Evolutionary conservation across 2,329 filamentous ascomycete genomes (phyloP).

Genomic region (Penicillium sclerotigenum): DNA sequence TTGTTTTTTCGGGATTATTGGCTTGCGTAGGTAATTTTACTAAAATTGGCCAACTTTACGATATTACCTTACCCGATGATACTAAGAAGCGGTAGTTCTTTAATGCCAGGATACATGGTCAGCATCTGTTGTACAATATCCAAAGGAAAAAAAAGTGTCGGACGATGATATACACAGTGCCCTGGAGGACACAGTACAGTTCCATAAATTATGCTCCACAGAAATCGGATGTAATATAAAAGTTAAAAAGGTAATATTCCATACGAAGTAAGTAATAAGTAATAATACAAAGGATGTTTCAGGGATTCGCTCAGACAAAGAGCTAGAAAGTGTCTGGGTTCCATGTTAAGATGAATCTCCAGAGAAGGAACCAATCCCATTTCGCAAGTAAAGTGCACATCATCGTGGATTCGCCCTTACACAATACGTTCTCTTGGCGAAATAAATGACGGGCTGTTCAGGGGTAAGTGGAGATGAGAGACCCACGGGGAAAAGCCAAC

Average conservation of each 20-base stretch:
- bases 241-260: not conserved
- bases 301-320: not conserved
- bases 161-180: constrained; percentile 5
- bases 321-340: not conserved
- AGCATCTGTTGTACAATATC: not conserved
- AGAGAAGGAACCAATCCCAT: constrained; percentile 12
- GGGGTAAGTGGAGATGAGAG: constrained; percentile 23
- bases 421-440: constrained; percentile 11
- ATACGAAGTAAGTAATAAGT: not conserved
- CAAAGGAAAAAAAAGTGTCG: not conserved
- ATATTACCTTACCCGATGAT: not conserved
- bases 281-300: constrained; percentile 8
- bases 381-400: constrained; percentile 11
- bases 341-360: constrained; percentile 6
- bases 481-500: constrained; percentile 3
- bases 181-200: constrained; percentile 6
- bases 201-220: constrained; percentile 5
- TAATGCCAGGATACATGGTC: not conserved
- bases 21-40: not conserved
- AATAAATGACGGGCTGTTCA: constrained; percentile 23
- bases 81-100: not conserved
- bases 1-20: not conserved
- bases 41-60: not conserved
- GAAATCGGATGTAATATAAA: not conserved
- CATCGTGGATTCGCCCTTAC: constrained; percentile 6